These are phyloP conservation scores for Lumnitzera littorea DNA, from an alignment of 345 rosid genomes.

Conservation along the genomic window DNA sequence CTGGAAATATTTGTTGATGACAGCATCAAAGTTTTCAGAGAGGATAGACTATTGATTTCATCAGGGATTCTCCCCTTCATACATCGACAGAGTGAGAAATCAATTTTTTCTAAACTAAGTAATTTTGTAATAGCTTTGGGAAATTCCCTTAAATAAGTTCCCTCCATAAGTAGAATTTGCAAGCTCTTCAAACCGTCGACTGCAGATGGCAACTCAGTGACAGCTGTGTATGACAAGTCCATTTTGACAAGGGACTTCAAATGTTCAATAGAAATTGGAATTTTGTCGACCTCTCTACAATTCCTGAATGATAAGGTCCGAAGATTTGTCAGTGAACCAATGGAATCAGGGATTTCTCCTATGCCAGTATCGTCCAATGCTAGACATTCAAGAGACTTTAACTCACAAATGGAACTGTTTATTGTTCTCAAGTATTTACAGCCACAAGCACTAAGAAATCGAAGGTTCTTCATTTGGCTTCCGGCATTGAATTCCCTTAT, in stretches of 20 bases:
- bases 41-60: not conserved
- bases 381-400: no score
- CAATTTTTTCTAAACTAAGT: not conserved
- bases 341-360: not conserved
- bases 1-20: not conserved
- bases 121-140: not conserved
- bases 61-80: not conserved
- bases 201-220: not conserved
- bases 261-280: not conserved
- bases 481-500: not conserved
- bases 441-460: conserved; percentile 2
- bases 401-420: no score
- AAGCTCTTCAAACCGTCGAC: not conserved
- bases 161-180: not conserved
- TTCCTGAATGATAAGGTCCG: not conserved
- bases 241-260: not conserved
- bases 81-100: not conserved
- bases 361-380: no score
- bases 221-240: not conserved
- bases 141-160: rapidly evolving
- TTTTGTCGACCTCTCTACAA: not conserved
- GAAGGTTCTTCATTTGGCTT: not conserved
- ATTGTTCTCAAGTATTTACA: not conserved
- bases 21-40: not conserved
- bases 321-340: not conserved